Evolutionary conservation across 2,329 filamentous ascomycete species (phyloP).

Genomic region (Epichloe hybrida): DNA sequence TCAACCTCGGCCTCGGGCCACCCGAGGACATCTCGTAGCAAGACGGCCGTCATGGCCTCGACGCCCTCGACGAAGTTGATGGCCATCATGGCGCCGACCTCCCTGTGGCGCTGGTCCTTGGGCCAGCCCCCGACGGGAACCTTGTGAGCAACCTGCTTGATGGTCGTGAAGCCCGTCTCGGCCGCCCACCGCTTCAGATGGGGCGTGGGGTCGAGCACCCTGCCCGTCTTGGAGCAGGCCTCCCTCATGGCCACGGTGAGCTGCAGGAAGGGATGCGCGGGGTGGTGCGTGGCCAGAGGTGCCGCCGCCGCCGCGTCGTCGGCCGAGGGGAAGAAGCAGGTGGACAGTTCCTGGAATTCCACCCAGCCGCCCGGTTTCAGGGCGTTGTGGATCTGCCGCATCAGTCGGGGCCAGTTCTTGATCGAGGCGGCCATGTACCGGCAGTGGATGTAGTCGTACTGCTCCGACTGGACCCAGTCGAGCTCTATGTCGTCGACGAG

Average conservation of each 20-base stretch:
- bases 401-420: slow-evolving; percentile 16
- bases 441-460: slow-evolving; percentile 23
- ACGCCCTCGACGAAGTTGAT: slow-evolving; percentile 23
- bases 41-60: slow-evolving; percentile 23
- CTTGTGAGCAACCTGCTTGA: slow-evolving; percentile 19
- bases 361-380: slow-evolving; percentile 34
- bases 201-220: slow-evolving; percentile 17
- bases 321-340: slow-evolving; percentile 22
- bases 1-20: slow-evolving; percentile 30
- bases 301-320: slow-evolving; percentile 19
- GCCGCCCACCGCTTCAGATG: slow-evolving; percentile 15
- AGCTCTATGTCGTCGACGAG: slow-evolving; percentile 45
- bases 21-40: slow-evolving; percentile 24
- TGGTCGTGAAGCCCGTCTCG: slow-evolving; percentile 23
- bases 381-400: slow-evolving; percentile 17
- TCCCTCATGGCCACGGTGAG: slow-evolving; percentile 13
- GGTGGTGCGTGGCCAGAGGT: slow-evolving; percentile 13
- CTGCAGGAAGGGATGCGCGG: slow-evolving; percentile 21
- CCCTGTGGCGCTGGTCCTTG: slow-evolving; percentile 25
- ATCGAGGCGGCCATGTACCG: slow-evolving; percentile 22
- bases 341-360: slow-evolving; percentile 30
- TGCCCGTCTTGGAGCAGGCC: slow-evolving; percentile 16
- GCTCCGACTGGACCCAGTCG: slow-evolving; percentile 28
- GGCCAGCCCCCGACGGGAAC: slow-evolving; percentile 26
- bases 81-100: slow-evolving; percentile 26